Conservation (phyloP, 495 filamentous ascomycete genomes). For the Immersiella caudata region DNA sequence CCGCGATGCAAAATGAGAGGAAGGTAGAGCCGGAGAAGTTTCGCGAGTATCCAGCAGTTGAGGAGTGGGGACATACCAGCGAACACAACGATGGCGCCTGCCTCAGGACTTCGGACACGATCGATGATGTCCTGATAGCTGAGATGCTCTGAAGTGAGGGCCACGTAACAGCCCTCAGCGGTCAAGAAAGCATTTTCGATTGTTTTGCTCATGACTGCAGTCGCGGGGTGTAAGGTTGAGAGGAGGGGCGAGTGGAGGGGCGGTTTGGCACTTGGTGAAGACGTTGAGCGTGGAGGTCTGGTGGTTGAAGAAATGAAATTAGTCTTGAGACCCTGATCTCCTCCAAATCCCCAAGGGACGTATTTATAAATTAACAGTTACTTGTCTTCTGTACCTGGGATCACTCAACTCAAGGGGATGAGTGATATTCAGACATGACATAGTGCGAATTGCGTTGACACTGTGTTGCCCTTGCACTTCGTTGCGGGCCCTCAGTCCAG, state of each 20-base stretch:
- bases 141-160: constrained; percentile 67
- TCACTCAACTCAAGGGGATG: too few species aligned
- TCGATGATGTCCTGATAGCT: constrained; percentile 61
- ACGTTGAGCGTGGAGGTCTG: too few species aligned
- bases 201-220: background rate
- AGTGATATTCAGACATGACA: too few species aligned
- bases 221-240: background rate
- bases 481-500: background rate
- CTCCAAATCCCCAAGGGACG: too few species aligned
- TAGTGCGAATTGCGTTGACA: background rate
- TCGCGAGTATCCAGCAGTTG: too few species aligned
- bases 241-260: constrained; percentile 10
- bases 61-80: constrained; percentile 54
- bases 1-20: too few species aligned
- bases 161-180: constrained; percentile 56
- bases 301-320: too few species aligned
- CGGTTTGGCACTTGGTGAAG: background rate
- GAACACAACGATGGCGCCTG: constrained; percentile 89
- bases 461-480: background rate
- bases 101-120: constrained; percentile 73
- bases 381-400: too few species aligned
- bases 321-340: too few species aligned
- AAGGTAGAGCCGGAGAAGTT: too few species aligned
- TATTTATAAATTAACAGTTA: too few species aligned
- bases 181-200: constrained; percentile 28